Evolutionary conservation across 140 eudicot genomes (phyloP).

Genomic region (Anethum foeniculum): DNA sequence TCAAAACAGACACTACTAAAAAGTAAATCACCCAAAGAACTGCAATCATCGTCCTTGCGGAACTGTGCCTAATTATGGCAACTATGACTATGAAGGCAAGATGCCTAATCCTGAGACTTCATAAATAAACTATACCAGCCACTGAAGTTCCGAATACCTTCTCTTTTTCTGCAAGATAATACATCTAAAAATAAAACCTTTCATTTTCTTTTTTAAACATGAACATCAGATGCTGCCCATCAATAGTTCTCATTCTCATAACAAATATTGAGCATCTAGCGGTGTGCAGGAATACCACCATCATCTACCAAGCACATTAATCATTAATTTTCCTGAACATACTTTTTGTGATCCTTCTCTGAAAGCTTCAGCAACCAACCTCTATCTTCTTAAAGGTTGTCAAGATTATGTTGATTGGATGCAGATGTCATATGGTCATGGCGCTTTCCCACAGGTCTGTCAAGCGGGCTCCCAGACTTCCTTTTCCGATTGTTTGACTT

Average conservation of each 20-base stretch:
- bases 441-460: conserved; percentile 25
- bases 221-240: background rate
- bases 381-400: conserved; percentile 34
- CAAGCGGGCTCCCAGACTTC: conserved; percentile 52
- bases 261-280: background rate
- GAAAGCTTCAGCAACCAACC: background rate
- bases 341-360: conserved; percentile 45
- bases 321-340: conserved; percentile 41
- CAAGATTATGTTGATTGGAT: conserved; percentile 21
- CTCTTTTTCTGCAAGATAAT: background rate
- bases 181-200: background rate
- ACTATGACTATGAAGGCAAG: background rate
- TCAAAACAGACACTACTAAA: background rate
- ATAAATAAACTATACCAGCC: background rate
- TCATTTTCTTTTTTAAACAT: background rate
- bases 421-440: conserved; percentile 18
- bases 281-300: background rate
- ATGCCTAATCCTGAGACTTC: background rate
- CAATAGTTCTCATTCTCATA: background rate
- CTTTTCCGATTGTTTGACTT: conserved; percentile 52
- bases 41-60: background rate
- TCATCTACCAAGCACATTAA: background rate
- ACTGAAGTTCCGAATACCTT: background rate
- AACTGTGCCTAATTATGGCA: background rate
- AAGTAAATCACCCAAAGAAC: background rate